These are phyloP conservation scores for Hansenula anomala DNA, from an alignment of 1,139 yeast species.

Conservation along the genomic window DNA sequence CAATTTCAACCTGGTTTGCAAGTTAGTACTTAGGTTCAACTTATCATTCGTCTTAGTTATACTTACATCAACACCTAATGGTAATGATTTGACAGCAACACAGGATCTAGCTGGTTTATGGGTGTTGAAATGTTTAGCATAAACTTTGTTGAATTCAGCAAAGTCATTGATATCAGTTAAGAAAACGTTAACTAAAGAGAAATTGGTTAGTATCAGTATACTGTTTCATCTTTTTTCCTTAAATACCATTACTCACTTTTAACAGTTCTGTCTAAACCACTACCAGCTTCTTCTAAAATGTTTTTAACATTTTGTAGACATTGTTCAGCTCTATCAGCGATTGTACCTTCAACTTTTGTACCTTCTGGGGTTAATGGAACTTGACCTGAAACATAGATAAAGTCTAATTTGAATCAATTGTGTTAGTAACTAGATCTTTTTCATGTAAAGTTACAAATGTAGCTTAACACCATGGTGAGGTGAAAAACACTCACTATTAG, in stretches of 20 bases:
- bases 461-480: no score
- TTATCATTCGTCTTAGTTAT: neutral
- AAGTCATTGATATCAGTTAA: constrained; percentile 85
- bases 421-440: no score
- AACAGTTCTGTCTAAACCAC: constrained; percentile 75
- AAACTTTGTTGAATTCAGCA: constrained; percentile 76
- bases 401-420: constrained; percentile 43
- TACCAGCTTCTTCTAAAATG: constrained; percentile 77
- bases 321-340: constrained; percentile 82
- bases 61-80: constrained; percentile 73
- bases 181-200: constrained; percentile 57
- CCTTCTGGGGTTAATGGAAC: constrained; percentile 85
- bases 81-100: constrained; percentile 85
- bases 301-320: constrained; percentile 71
- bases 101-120: constrained; percentile 96
- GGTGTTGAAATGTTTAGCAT: constrained; percentile 69
- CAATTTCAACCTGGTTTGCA: constrained; percentile 39
- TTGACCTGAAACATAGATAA: constrained; percentile 92
- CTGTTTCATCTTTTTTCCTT: no score
- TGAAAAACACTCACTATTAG: constrained; percentile 67
- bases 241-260: constrained; percentile 41
- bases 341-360: constrained; percentile 70
- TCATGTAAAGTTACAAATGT: no score
- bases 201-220: neutral
- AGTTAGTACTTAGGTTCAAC: constrained; percentile 9